A percentile compares a stretch with the other conserved stretches of the same genome.
These are phyloP conservation scores for Breviolum minutum DNA, from an alignment of 73 alveolate species.

Conservation along the genomic window DNA sequence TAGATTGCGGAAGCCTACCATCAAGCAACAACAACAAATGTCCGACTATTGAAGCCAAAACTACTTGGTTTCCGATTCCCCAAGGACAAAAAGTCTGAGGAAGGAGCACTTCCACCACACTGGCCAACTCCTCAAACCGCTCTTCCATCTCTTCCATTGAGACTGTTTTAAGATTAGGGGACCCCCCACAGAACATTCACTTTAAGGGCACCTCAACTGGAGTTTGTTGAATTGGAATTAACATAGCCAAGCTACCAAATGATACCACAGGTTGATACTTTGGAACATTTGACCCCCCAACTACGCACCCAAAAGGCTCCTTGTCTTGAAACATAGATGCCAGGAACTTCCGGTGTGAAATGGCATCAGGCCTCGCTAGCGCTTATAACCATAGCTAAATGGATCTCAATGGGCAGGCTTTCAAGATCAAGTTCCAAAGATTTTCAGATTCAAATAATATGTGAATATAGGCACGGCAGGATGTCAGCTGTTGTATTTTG, in stretches of 20 bases:
- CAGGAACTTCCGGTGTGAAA: slow-evolving; percentile 76
- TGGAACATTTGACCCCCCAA: no score
- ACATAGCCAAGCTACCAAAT: background rate
- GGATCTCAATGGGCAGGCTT: background rate
- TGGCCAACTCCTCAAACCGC: slow-evolving; percentile 13
- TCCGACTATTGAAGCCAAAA: no score
- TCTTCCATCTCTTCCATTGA: background rate
- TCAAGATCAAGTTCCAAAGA: background rate
- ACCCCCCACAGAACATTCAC: background rate
- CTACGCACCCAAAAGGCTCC: background rate
- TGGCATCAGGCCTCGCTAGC: slow-evolving; percentile 56
- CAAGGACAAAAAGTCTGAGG: background rate
- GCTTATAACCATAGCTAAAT: background rate
- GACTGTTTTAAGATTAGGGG: background rate
- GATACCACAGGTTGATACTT: background rate
- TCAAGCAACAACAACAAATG: no score
- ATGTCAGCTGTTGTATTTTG: no score
- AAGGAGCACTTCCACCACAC: slow-evolving; percentile 36
- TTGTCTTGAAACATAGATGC: slow-evolving; percentile 75
- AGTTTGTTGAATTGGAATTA: background rate
- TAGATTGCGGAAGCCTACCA: no score
- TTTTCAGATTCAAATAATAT: no score
- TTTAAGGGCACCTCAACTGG: background rate
- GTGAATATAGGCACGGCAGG: no score
- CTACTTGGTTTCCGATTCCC: background rate